These are phyloP conservation scores for Ephemerocybe angulata DNA, from an alignment of 768 basidiomycete genomes.

Conservation along the genomic window DNA sequence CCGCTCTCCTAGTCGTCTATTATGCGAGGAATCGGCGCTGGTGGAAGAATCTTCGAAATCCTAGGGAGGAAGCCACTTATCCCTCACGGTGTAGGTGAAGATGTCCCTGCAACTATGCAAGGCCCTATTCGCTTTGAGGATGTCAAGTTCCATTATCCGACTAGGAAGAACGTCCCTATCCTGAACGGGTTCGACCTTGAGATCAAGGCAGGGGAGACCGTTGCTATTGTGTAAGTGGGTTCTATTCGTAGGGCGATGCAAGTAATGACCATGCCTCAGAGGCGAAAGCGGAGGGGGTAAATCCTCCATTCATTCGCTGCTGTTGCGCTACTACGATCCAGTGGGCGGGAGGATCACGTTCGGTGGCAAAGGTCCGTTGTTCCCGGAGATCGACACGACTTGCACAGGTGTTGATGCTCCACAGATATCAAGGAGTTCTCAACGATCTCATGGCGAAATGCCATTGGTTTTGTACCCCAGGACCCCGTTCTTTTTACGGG, in stretches of 20 bases:
- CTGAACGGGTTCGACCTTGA: slow-evolving; percentile 81
- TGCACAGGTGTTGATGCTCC: background rate
- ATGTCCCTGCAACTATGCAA: slow-evolving; percentile 51
- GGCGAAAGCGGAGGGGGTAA: slow-evolving; percentile 95
- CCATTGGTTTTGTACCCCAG: slow-evolving; percentile 94
- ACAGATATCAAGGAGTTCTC: slow-evolving; percentile 86
- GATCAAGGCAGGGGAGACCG: slow-evolving; percentile 78
- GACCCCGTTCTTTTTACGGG: slow-evolving; percentile 90
- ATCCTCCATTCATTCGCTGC: slow-evolving; percentile 83
- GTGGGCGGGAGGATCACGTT: slow-evolving; percentile 78
- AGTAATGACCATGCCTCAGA: slow-evolving; percentile 37
- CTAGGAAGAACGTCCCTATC: slow-evolving; percentile 74
- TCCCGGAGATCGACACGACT: background rate
- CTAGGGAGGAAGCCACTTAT: slow-evolving; percentile 79
- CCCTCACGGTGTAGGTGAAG: slow-evolving; percentile 56
- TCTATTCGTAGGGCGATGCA: background rate
- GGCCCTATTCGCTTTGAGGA: slow-evolving; percentile 79
- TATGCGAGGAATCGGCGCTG: slow-evolving; percentile 96
- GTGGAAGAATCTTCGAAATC: slow-evolving; percentile 90
- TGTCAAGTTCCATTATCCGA: slow-evolving; percentile 87
- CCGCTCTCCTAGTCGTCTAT: slow-evolving; percentile 63
- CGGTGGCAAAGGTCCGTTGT: slow-evolving; percentile 72
- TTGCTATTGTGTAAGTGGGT: slow-evolving; percentile 80
- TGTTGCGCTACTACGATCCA: slow-evolving; percentile 88
- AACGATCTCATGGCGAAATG: slow-evolving; percentile 78